Conservation (phyloP, 2,329 filamentous ascomycete genomes). For the Calonectria leucothoes region DNA sequence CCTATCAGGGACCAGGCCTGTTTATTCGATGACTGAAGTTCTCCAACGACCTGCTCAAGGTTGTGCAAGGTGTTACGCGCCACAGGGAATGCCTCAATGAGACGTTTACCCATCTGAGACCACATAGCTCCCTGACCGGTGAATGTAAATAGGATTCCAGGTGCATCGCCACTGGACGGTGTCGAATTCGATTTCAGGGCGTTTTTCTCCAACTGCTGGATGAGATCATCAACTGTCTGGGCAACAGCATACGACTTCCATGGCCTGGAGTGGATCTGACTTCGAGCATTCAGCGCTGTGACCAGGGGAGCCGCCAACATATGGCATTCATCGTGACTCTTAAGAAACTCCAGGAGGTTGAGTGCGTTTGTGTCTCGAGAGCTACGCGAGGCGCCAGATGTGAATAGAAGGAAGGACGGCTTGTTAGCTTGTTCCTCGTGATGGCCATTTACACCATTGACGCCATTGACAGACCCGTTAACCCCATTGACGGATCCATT, state of each 20-base stretch:
- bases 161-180: background rate
- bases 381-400: background rate
- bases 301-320: conserved; percentile 25
- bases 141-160: conserved; percentile 30
- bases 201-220: conserved; percentile 31
- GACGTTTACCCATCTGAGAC: conserved; percentile 37
- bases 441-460: background rate
- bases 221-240: conserved; percentile 30
- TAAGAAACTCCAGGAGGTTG: background rate
- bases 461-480: background rate
- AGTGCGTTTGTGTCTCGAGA: background rate
- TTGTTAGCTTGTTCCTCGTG: background rate
- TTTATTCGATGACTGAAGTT: background rate
- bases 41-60: conserved; percentile 26
- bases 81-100: conserved; percentile 34
- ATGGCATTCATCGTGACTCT: conserved; percentile 22
- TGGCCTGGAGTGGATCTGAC: conserved; percentile 32
- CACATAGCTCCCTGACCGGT: conserved; percentile 37
- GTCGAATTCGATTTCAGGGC: conserved; percentile 28
- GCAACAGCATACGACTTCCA: conserved; percentile 38
- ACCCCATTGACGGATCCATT: background rate
- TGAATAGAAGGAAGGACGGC: background rate
- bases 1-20: background rate
- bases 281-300: conserved; percentile 33
- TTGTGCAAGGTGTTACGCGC: conserved; percentile 31